These are phyloP conservation scores for Capronia epimyces DNA, from an alignment of 2,329 filamentous ascomycete species.

Conservation along the genomic window DNA sequence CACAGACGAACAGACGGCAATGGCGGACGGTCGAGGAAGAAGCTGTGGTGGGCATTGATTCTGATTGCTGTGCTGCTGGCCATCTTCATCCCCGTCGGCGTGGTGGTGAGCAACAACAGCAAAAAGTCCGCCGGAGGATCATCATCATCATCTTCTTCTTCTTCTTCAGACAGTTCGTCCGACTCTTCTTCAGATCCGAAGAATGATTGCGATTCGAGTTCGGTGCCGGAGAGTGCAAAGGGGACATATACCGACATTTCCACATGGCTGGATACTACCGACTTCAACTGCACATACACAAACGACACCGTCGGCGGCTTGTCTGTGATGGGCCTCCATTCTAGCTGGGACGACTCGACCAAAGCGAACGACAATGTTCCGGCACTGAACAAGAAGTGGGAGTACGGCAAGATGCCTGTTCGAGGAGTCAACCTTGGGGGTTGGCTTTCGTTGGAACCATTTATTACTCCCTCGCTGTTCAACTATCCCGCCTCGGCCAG, in stretches of 20 bases:
- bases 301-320: constrained; percentile 75
- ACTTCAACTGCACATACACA: constrained; percentile 94
- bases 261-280: constrained; percentile 80
- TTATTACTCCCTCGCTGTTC: constrained; percentile 92
- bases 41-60: constrained; percentile 52
- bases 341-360: constrained; percentile 76
- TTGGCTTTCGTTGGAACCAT: constrained; percentile 90
- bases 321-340: constrained; percentile 84
- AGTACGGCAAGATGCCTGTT: constrained; percentile 72
- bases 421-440: constrained; percentile 89
- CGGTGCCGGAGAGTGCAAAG: constrained; percentile 60
- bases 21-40: constrained; percentile 37
- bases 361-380: constrained; percentile 75
- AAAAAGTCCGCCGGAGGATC: constrained; percentile 27
- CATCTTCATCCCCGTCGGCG: constrained; percentile 63
- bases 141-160: constrained; percentile 29
- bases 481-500: constrained; percentile 55
- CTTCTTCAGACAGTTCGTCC: constrained; percentile 36
- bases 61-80: constrained; percentile 52
- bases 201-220: constrained; percentile 47
- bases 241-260: constrained; percentile 82
- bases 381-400: constrained; percentile 68
- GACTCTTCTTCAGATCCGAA: constrained; percentile 36
- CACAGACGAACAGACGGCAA: constrained; percentile 31
- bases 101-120: constrained; percentile 61